Conservation (phyloP, 768 basidiomycete species). For the Kwoniella sp. region DNA sequence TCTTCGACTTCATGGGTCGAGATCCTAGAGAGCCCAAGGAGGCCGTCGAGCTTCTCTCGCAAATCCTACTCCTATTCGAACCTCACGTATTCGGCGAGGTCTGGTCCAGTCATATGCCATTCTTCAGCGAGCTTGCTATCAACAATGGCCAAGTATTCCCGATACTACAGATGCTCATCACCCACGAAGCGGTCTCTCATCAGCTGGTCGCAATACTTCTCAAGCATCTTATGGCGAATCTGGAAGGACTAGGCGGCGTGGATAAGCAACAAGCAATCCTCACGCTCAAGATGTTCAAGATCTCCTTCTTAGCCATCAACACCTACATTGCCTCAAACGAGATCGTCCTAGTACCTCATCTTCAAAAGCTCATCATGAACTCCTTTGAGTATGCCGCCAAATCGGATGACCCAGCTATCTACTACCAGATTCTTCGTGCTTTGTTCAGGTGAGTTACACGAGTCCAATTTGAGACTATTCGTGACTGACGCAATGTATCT, state of each 20-base stretch:
- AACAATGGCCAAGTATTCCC: constrained; percentile 78
- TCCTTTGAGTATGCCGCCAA: constrained; percentile 93
- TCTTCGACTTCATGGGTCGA: constrained; percentile 63
- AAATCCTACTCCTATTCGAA: constrained; percentile 78
- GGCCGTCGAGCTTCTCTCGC: constrained; percentile 76
- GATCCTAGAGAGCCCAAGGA: constrained; percentile 68
- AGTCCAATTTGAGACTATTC: constrained; percentile 69
- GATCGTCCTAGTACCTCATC: constrained; percentile 86
- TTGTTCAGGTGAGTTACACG: constrained; percentile 64
- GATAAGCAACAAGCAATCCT: constrained; percentile 79
- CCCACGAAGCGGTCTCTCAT: constrained; percentile 73
- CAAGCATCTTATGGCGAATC: constrained; percentile 76
- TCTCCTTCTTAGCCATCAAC: constrained; percentile 87
- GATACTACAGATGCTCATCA: constrained; percentile 80
- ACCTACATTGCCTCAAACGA: constrained; percentile 76
- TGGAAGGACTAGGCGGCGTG: constrained; percentile 74
- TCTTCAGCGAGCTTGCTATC: constrained; percentile 79
- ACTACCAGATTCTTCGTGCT: constrained; percentile 86
- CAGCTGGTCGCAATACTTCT: constrained; percentile 85
- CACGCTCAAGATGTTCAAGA: constrained; percentile 89
- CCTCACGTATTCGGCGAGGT: constrained; percentile 93
- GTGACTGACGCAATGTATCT: neutral
- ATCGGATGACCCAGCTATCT: constrained; percentile 84
- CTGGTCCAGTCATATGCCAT: constrained; percentile 88
- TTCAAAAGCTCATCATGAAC: constrained; percentile 91